Evolutionary conservation across 2,329 filamentous ascomycete genomes (phyloP).

Genomic region (Pseudovirgaria hyperparasitica): DNA sequence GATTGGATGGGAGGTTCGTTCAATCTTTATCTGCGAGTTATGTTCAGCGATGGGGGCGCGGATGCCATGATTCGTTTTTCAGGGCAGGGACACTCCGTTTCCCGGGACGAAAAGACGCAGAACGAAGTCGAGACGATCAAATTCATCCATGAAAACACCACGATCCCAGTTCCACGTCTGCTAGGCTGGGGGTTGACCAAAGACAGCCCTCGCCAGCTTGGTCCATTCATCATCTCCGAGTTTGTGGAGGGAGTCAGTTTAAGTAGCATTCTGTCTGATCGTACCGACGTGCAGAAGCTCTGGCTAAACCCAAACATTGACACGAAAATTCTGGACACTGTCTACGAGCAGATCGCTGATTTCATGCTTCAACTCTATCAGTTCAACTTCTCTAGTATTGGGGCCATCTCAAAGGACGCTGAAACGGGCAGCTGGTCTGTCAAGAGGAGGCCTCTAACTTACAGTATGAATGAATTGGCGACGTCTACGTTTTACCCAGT

Average conservation of each 20-base stretch:
- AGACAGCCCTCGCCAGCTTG: too few species aligned
- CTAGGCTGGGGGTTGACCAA: slow-evolving; percentile 7
- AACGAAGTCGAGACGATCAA: slow-evolving; percentile 10
- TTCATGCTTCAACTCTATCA: slow-evolving; percentile 8
- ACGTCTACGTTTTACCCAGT: slow-evolving; percentile 15
- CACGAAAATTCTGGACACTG: neutral
- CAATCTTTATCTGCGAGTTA: slow-evolving; percentile 7
- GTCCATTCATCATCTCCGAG: too few species aligned
- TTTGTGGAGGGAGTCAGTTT: too few species aligned
- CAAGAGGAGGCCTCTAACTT: slow-evolving; percentile 22
- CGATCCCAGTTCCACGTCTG: slow-evolving; percentile 8
- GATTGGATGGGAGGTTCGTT: slow-evolving; percentile 8
- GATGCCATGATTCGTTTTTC: slow-evolving; percentile 10
- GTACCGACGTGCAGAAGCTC: slow-evolving; percentile 2
- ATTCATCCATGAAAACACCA: slow-evolving; percentile 9
- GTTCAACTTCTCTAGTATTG: slow-evolving; percentile 8
- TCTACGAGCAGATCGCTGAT: slow-evolving; percentile 3
- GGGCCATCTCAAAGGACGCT: slow-evolving; percentile 19
- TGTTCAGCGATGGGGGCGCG: slow-evolving; percentile 6
- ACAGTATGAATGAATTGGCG: too few species aligned
- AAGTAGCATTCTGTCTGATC: too few species aligned
- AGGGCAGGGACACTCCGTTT: slow-evolving; percentile 7
- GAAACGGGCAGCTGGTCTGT: slow-evolving; percentile 17
- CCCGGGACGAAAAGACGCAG: slow-evolving; percentile 9
- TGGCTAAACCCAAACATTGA: slow-evolving; percentile 5